Evolutionary conservation across 352 stramenopile genomes (phyloP), one percentile per base, ranked within the genome.

Genomic region (Blastocystis sp.): DNA sequence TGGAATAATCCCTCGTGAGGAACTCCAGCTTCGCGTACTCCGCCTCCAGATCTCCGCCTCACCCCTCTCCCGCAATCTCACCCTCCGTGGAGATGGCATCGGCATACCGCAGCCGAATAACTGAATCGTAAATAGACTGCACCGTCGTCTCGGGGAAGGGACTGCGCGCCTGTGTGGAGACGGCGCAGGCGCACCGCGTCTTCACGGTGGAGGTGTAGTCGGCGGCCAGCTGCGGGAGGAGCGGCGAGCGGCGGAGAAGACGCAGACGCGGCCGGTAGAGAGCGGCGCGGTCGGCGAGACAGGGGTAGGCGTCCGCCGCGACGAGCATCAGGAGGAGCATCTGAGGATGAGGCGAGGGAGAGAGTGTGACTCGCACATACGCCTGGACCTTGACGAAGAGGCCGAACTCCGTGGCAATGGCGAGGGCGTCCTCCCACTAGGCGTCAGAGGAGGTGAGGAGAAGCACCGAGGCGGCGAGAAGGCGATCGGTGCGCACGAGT

Each of bases 11-110:
- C 40, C 56, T 23, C 41, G 52, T 67, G 2, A 84, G 56, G 23
- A 70, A 41, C 41, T 84, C 74, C 56, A 84, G 10, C n/a, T 61
- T 4, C 14, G 23, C 65, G 61, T 69, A 84, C 21, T 52, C 17
- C 21, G 11, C 28, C 61, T 84, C 74, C 52, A 84, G 23, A 14
- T 70, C 64, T 74, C 40, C n/a, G 7, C 64, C 2, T 74, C 28
- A 74, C 3, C n/a, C n/a, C 40, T 10, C 19, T 9, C 21, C 23
- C 2, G 21, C 7, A 7, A 3, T 52, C 21, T 48, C 64, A 74
- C 64, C 64, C 40, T 74, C 64, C 21, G 9, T 41, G 5, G 64
- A n/a, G 21, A 74, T 34, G 14, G 17, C 21, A 10, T 74, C 64
- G 0, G 64, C 34, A 14, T 19, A 74, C 41, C 45, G 7, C n/a